Base-by-base conservation (phyloP, 352 stramenopile genomes). In the Phytopythium ostracodes region DNA sequence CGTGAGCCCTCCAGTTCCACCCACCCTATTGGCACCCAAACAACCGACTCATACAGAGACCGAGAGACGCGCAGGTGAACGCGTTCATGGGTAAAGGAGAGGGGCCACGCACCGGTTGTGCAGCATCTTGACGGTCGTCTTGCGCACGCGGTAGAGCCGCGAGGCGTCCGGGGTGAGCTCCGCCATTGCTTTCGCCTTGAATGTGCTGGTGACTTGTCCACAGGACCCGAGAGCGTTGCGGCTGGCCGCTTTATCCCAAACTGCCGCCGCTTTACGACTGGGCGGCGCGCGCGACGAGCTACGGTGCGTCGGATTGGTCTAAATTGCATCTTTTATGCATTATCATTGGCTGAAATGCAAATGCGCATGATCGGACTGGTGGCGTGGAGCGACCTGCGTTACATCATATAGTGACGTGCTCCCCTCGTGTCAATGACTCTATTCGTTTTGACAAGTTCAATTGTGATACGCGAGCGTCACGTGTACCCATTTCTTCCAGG, bases 71-170 rank as follows among this genome's bases (percentile, higher is more conserved):
- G 31, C 31, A 9, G 4, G 31, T 9, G 4, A 9, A 36, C 31
- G 31, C 4, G 4, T 4, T 38, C 33, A 38, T 10, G 33, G 33
- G 33, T 2, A 38, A 6, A 20, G 2, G 0, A 18, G 9, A 12
- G 33, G 18, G 29, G 29, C 2, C 50, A 55, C 91, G 62, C 57
- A 87, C 78, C 89, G 88, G 70, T 97, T 97, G 68, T 93, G 85
- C 46, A 97, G 81, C 91, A 97, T 98, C 76, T 98, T 98, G 70
- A 98, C 84, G 22, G 94, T 92, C 24, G 95, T 98, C 78, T 98
- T 98, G 50, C 95, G 91, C 52, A 98, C 92, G 68, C 95, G 93
- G 76, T 95, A 98, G 43, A 98, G 76, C 49, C 84, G 84, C 63
- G 84, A 96, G 25, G 86, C 85, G 52, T 96, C 88, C 42, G 86